Evolutionary conservation across 768 basidiomycete species (phyloP).

Genomic region (Epithele typhae): DNA sequence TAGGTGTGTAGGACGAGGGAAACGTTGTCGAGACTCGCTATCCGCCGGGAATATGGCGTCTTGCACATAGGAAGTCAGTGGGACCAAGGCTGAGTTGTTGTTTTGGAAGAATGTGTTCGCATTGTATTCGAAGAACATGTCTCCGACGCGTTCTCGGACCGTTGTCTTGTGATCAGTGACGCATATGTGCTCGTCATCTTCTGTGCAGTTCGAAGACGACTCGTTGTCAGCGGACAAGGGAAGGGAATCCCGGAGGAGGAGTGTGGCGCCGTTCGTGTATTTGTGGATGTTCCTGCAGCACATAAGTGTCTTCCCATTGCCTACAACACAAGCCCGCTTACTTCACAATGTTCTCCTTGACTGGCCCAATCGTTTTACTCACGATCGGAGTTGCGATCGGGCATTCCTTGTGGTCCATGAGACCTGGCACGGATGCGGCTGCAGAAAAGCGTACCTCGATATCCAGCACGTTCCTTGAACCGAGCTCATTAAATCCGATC

Average conservation of each 20-base stretch:
- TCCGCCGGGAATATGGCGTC: conserved; percentile 53
- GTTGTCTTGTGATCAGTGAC: conserved; percentile 77
- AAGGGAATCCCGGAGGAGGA: conserved; percentile 86
- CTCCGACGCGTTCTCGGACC: conserved; percentile 82
- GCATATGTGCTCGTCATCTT: conserved; percentile 61
- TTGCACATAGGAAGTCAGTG: conserved; percentile 80
- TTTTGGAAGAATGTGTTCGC: conserved; percentile 97
- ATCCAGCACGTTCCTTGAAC: conserved; percentile 72
- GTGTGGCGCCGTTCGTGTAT: conserved; percentile 85
- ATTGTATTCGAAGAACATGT: conserved; percentile 76
- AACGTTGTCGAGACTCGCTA: no score
- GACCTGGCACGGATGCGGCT: not conserved
- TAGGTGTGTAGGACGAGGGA: conserved; percentile 86
- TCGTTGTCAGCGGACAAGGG: not conserved
- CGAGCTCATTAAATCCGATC: conserved; percentile 87
- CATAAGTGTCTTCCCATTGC: not conserved
- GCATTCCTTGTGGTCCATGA: conserved; percentile 60
- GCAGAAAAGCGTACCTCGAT: conserved; percentile 62
- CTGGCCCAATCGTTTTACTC: conserved; percentile 57
- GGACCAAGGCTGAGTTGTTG: conserved; percentile 88
- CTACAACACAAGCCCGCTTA: conserved; percentile 29
- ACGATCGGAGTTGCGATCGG: conserved; percentile 84
- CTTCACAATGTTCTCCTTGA: conserved; percentile 67
- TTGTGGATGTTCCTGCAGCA: conserved; percentile 61
- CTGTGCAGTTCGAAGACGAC: not conserved